These are phyloP conservation scores for Agroathelia rolfsii DNA, from an alignment of 1,284 basidiomycete species.

Conservation along the genomic window DNA sequence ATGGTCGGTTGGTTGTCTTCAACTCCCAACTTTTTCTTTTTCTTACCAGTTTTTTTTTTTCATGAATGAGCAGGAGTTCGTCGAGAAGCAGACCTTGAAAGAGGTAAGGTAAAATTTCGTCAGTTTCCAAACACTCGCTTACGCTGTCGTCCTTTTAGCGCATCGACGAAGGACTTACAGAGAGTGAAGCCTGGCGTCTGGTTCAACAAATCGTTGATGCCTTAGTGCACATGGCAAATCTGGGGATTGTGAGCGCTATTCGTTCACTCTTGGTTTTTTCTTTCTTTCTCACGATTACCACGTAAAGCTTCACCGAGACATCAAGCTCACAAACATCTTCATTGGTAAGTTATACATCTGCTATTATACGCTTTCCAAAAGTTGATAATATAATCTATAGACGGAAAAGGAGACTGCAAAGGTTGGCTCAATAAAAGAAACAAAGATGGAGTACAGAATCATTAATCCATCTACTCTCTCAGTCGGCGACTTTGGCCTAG, in stretches of 20 bases:
- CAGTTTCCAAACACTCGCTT: background rate
- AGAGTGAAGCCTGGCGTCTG: conserved; percentile 83
- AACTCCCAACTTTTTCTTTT: background rate
- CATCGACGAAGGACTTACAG: conserved; percentile 70
- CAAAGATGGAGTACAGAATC: too few species aligned
- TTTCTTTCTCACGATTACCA: conserved; percentile 5
- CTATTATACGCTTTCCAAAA: conserved; percentile 1
- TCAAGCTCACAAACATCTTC: conserved; percentile 88
- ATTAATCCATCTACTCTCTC: conserved; percentile 4
- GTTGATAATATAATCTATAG: conserved; percentile 25
- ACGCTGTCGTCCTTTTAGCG: conserved; percentile 30
- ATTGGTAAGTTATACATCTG: conserved; percentile 45
- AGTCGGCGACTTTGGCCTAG: conserved; percentile 92
- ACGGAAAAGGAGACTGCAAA: conserved; percentile 86
- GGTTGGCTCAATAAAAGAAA: conserved; percentile 30
- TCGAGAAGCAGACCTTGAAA: conserved; percentile 76
- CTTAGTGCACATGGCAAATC: conserved; percentile 80
- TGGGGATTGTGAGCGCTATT: conserved; percentile 59
- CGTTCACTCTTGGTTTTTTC: conserved; percentile 1
- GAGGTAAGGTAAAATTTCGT: conserved; percentile 38
- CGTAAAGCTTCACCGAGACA: conserved; percentile 75
- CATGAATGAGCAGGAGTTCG: conserved; percentile 57
- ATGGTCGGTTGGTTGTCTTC: too few species aligned
- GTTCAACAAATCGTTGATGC: conserved; percentile 93
- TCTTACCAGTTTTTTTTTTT: conserved; percentile 4